Conservation (phyloP, 345 rosid genomes). For the Ceriops zippeliana region DNA sequence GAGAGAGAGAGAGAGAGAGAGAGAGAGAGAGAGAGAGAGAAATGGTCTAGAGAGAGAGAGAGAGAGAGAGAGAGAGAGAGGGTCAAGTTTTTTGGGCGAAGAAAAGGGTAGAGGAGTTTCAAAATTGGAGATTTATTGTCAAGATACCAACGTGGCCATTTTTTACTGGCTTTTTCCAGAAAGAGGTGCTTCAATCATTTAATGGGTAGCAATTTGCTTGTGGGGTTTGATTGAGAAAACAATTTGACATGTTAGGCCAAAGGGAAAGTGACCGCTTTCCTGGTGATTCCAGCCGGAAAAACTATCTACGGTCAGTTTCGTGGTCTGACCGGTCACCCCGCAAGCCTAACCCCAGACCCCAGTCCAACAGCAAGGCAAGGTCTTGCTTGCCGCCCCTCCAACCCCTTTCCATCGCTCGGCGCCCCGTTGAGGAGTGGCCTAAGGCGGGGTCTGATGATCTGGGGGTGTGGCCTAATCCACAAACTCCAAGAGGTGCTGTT, state of each 20-base stretch:
- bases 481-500: constrained; percentile 51
- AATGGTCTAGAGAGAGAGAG: too few relatives aligned
- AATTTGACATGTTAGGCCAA: constrained; percentile 42
- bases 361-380: constrained; percentile 41
- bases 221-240: constrained; percentile 16
- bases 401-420: constrained; percentile 51
- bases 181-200: constrained; percentile 29
- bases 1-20: too few relatives aligned
- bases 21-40: too few relatives aligned
- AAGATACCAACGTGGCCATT: constrained; percentile 15
- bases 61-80: neutral
- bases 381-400: constrained; percentile 53
- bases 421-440: constrained; percentile 67
- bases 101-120: constrained; percentile 9
- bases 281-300: constrained; percentile 33
- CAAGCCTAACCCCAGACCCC: constrained; percentile 41
- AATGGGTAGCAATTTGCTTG: constrained; percentile 30
- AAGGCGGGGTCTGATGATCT: constrained; percentile 68
- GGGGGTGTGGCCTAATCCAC: constrained; percentile 71
- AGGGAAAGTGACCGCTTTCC: constrained; percentile 35
- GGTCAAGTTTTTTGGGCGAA: constrained; percentile 42
- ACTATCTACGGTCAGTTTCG: constrained; percentile 57
- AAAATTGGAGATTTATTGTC: constrained; percentile 26
- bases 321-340: constrained; percentile 61
- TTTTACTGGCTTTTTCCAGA: constrained; percentile 34